Conservation (phyloP, 2,329 filamentous ascomycete genomes). For the Aspergillus sp. region DNA sequence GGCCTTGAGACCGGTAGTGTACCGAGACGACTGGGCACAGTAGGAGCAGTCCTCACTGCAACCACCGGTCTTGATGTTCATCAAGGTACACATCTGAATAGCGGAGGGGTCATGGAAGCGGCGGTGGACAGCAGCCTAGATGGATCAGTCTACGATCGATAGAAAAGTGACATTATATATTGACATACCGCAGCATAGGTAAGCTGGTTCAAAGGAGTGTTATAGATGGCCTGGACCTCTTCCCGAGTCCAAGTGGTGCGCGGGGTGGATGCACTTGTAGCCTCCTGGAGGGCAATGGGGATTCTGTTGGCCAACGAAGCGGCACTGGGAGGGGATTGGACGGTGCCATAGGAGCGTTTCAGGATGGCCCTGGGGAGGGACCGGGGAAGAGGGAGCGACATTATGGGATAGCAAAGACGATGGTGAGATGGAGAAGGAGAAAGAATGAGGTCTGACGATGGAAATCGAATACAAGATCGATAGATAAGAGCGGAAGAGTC, state of each 20-base stretch:
- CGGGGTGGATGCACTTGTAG: slow-evolving; percentile 39
- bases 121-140: slow-evolving; percentile 71
- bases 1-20: slow-evolving; percentile 72
- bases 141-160: neutral
- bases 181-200: slow-evolving; percentile 64
- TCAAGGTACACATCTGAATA: slow-evolving; percentile 88
- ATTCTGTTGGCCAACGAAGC: slow-evolving; percentile 27
- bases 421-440: too few relatives aligned
- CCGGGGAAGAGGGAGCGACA: slow-evolving; percentile 14
- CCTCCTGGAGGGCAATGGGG: slow-evolving; percentile 29
- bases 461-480: too few relatives aligned
- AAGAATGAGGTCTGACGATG: too few relatives aligned
- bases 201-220: slow-evolving; percentile 75
- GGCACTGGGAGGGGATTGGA: slow-evolving; percentile 29
- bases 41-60: slow-evolving; percentile 92
- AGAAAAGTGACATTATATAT: neutral
- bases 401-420: too few relatives aligned
- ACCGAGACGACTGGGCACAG: slow-evolving; percentile 81
- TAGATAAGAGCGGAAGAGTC: too few relatives aligned
- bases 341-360: slow-evolving; percentile 30
- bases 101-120: slow-evolving; percentile 79
- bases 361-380: slow-evolving; percentile 13
- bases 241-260: slow-evolving; percentile 75
- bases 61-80: slow-evolving; percentile 95
- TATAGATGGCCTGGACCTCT: slow-evolving; percentile 76